phyloP scores from a whole-genome alignment of 2,329 filamentous ascomycete species.

The Penicillium crustosum region DNA sequence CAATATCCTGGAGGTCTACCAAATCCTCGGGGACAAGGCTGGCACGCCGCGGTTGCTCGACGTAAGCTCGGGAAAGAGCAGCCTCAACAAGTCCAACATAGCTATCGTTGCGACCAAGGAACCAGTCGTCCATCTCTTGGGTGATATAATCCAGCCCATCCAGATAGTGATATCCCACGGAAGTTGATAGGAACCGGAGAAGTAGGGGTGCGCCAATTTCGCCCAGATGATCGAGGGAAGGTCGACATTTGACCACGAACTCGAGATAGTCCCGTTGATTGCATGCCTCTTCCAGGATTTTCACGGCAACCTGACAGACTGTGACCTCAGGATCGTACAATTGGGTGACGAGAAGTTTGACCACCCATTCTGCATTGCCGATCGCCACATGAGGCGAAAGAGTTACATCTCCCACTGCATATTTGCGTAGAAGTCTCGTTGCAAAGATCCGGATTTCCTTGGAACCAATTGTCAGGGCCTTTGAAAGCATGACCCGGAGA shows the following conservation, averaged over 20 bases:
- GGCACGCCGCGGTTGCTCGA: constrained; percentile 51
- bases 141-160: constrained; percentile 98
- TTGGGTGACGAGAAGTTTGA: constrained; percentile 94
- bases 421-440: constrained; percentile 82
- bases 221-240: constrained; percentile 89
- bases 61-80: constrained; percentile 83
- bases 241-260: constrained; percentile 94
- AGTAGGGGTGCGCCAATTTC: constrained; percentile 94
- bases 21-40: constrained; percentile 55
- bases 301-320: constrained; percentile 93
- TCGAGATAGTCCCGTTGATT: constrained; percentile 88
- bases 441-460: constrained; percentile 89
- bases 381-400: constrained; percentile 41
- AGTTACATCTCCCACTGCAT: constrained; percentile 63
- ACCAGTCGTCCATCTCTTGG: constrained; percentile 99
- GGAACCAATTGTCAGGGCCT: constrained; percentile 85
- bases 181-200: constrained; percentile 89
- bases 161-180: constrained; percentile 95
- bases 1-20: constrained; percentile 59
- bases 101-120: constrained; percentile 91
- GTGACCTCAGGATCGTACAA: constrained; percentile 96
- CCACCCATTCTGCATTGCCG: constrained; percentile 88
- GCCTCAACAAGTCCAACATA: constrained; percentile 94
- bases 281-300: constrained; percentile 95
- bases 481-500: constrained; percentile 86